Base-by-base conservation (phyloP, 345 rosid species). In the Euphorbia tirucalli region DNA sequence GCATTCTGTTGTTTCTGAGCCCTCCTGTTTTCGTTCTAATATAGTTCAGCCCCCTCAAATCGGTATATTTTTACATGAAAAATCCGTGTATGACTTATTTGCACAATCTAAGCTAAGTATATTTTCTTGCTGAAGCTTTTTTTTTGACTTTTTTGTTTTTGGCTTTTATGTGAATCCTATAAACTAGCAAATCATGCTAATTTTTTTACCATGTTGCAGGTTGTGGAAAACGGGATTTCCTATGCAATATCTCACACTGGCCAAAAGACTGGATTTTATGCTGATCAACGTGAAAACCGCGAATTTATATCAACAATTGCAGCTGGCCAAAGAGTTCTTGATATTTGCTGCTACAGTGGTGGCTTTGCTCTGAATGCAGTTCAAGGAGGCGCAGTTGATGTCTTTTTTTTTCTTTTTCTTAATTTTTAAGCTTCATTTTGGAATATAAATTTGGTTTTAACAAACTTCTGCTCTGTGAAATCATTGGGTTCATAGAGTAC, bases 181-280 rank as follows among this genome's bases (percentile, higher is more conserved):
- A n/a, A n/a, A n/a, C n/a, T n/a, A n/a, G 21, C 41, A 16, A 44
- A 32, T 60, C 32, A 16, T 44, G n/a, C 30, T 44, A 15, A 46
- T 35, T 27, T 28, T 72, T 65, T 21, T 49, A n/a, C 32, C 39
- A 49, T 69, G 30, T 68, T 7, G 56, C 78, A 94, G 96, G 93
- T 87, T 27, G 68, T 83, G 70, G 98, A 92, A 80, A 92, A 92
- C 71, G 96, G 87, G 50, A 85, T 94, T 65, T 71, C 85, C 65
- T 94, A 87, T 74, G 77, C 92, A 48, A 63, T 92, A 68, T 92
- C 97, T 66, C 57, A 85, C 57, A 83, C 84, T 71, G 97, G 97
- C 35, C 93, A 94, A 74, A 92, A 94, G 82, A 94, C 95, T 65
- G 95, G 97, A 74, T 90, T 92, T 87, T 92, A 90, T 78, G 90